Evolutionary conservation across 495 filamentous ascomycete genomes (phyloP).

Genomic region (Penicillium pulvis): DNA sequence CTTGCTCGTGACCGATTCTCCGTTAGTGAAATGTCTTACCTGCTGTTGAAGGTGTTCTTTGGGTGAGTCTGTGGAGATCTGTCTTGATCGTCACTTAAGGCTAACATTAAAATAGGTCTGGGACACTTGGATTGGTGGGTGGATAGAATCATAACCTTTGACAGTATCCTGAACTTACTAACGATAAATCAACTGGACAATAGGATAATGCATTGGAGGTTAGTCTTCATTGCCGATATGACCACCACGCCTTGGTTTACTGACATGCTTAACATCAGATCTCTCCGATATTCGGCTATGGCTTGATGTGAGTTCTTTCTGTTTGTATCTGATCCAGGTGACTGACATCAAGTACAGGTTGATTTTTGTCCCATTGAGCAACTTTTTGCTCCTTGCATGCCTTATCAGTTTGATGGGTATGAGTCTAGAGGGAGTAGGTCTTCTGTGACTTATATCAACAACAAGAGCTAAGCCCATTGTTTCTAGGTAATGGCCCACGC

Average conservation of each 20-base stretch:
- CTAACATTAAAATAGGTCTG: conserved; percentile 57
- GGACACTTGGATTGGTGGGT: conserved; percentile 79
- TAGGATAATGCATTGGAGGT: conserved; percentile 54
- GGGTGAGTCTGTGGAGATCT: conserved; percentile 53
- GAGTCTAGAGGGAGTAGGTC: conserved; percentile 78
- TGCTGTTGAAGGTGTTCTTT: conserved; percentile 81
- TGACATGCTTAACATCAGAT: conserved; percentile 49
- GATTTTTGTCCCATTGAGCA: conserved; percentile 83
- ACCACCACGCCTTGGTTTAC: conserved; percentile 43
- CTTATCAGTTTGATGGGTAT: conserved; percentile 91
- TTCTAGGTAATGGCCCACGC: conserved; percentile 61
- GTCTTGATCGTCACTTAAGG: conserved; percentile 29
- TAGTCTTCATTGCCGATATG: conserved; percentile 39
- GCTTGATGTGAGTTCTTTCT: conserved; percentile 42
- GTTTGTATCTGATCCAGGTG: background rate
- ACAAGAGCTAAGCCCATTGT: conserved; percentile 8
- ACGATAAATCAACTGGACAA: conserved; percentile 50
- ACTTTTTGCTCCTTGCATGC: conserved; percentile 87
- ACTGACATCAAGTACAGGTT: conserved; percentile 45
- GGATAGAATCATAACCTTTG: conserved; percentile 13
- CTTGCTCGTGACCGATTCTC: conserved; percentile 77
- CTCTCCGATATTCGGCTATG: conserved; percentile 50
- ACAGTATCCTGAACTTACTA: conserved; percentile 24
- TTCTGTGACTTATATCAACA: background rate
- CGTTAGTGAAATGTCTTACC: conserved; percentile 78